Evolutionary conservation across 805 yeast species (phyloP), one percentile per base, ranked within the genome.

Genomic region (Komagataella mondaviorum): DNA sequence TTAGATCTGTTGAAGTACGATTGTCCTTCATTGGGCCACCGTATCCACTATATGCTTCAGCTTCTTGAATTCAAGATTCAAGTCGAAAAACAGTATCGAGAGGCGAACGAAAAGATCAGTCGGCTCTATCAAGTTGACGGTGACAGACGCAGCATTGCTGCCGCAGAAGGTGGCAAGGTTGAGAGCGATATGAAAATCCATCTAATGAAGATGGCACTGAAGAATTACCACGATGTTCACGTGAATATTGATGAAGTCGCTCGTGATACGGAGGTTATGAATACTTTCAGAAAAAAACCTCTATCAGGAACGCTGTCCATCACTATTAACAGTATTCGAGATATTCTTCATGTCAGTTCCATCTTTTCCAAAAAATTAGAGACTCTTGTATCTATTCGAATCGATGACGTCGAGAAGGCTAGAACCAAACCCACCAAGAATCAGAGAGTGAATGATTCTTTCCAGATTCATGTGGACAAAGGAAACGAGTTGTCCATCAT

Each of bases 21-120:
- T 60, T 87, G 96, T 59, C 96, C 97, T 0, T 87, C 95, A 0
- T 71, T 93, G 57, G 96, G 97, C 8, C 96, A 93, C 60, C 79
- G 93, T 55, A 93, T 93, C 61, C 96, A 88, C 67, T 83, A 87
- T 59, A 90, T 93, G 98, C 76, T 91, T 51, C 97, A 90, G 68
- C 95, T 89, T 66, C 73, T 93, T 54, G 96, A 90, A 63, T 89
- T 91, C 66, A 93, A 93, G 67, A 74, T 91, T 48, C 93, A 91
- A 61, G 95, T 91, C 44, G 99, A 93, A 65, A 81, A 87, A 59
- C 96, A 93, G 67, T 93, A 91, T 67, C 82, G 83, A 59, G 91
- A 83, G 56, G 98, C 97, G 5, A 89, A 89, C 57, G 95, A 88
- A 56, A 93, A 91, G 65, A 78, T 93, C 61, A 82, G 85, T 23